phyloP scores from a whole-genome alignment of 441 rosid genomes.

The Pelargonium myrrhifolium region DNA sequence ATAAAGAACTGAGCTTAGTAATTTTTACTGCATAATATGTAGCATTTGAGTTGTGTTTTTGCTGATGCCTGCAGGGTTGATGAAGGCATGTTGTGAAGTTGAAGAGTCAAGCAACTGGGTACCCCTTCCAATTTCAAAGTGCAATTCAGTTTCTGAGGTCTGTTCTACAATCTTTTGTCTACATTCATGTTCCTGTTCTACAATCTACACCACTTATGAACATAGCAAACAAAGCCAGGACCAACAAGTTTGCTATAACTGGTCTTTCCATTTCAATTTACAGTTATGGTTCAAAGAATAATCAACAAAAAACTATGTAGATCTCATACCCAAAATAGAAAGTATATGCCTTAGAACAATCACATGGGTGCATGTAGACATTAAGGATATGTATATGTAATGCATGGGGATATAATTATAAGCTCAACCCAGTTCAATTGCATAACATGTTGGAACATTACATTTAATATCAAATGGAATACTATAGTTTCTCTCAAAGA shows the following conservation, averaged over 20 bases:
- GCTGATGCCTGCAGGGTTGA: conserved; percentile 23
- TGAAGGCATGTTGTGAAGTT: conserved; percentile 27
- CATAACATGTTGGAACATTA: too few relatives aligned
- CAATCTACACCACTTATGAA: background rate
- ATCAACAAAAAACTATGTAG: too few relatives aligned
- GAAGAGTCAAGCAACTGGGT: conserved; percentile 37
- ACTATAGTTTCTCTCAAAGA: background rate
- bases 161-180: conserved; percentile 2
- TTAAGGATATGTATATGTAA: too few relatives aligned
- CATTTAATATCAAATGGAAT: too few relatives aligned
- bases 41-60: conserved; percentile 1
- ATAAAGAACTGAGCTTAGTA: background rate
- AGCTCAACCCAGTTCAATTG: too few relatives aligned
- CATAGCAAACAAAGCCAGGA: background rate
- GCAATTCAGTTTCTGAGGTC: conserved; percentile 31
- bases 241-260: background rate
- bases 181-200: background rate
- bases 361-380: too few relatives aligned
- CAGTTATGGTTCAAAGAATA: too few relatives aligned
- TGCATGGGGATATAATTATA: too few relatives aligned
- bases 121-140: conserved; percentile 22
- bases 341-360: too few relatives aligned
- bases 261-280: too few relatives aligned
- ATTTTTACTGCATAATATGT: background rate
- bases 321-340: too few relatives aligned